Evolutionary conservation across 1,284 basidiomycete species (phyloP).

Genomic region (Kwoniella shivajii): DNA sequence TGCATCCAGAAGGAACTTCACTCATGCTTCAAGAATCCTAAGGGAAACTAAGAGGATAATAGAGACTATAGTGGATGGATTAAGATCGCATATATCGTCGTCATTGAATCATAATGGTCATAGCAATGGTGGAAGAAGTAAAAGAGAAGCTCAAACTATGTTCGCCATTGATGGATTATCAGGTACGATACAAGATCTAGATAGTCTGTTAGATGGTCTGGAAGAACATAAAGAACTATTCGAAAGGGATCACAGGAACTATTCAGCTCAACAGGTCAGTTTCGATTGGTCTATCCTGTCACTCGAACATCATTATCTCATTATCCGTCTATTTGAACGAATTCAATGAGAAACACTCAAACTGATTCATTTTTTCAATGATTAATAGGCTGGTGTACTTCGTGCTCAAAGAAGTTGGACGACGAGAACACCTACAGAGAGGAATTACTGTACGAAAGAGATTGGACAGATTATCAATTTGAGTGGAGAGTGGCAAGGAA

Average conservation of each 20-base stretch:
- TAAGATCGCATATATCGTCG: constrained; percentile 45
- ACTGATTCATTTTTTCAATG: too few relatives aligned
- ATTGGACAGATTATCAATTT: constrained; percentile 38
- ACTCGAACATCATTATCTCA: too few relatives aligned
- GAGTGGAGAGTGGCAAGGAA: constrained; percentile 33
- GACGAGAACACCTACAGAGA: constrained; percentile 78
- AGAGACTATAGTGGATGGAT: constrained; percentile 71
- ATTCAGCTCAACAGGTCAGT: constrained; percentile 86
- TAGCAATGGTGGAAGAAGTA: constrained; percentile 57
- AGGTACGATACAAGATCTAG: constrained; percentile 79
- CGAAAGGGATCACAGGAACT: constrained; percentile 84
- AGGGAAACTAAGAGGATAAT: constrained; percentile 85
- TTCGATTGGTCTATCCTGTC: too few relatives aligned
- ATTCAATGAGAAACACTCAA: too few relatives aligned
- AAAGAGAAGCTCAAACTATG: constrained; percentile 72
- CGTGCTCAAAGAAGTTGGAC: constrained; percentile 92
- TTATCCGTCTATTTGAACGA: too few relatives aligned
- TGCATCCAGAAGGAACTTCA: constrained; percentile 80
- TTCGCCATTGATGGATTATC: constrained; percentile 74
- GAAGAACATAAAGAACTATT: constrained; percentile 88
- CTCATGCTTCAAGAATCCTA: constrained; percentile 82
- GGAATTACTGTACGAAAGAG: constrained; percentile 73
- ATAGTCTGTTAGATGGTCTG: constrained; percentile 77
- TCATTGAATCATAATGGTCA: background rate
- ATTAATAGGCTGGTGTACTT: constrained; percentile 81